These are phyloP conservation scores for Tricholoma terreum DNA, from an alignment of 768 basidiomycete species.

Conservation along the genomic window DNA sequence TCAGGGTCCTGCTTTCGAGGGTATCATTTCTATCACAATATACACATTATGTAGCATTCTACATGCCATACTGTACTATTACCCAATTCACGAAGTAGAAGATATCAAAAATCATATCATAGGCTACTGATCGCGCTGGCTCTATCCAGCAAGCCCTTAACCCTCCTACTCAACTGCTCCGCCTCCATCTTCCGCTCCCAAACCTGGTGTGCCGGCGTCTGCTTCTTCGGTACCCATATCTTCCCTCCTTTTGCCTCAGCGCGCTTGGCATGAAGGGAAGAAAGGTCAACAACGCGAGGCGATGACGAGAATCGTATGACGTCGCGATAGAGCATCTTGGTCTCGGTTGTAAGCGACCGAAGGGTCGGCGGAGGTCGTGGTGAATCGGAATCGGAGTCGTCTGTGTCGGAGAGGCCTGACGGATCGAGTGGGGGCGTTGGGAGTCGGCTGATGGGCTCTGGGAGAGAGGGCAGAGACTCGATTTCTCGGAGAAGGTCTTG, in stretches of 20 bases:
- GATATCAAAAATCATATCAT: slow-evolving; percentile 10
- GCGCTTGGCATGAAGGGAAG: slow-evolving; percentile 51
- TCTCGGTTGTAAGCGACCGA: slow-evolving; percentile 73
- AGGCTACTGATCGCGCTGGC: slow-evolving; percentile 42
- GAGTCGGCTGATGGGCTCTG: slow-evolving; percentile 41
- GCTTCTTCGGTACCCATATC: slow-evolving; percentile 79
- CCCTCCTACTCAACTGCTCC: slow-evolving; percentile 63
- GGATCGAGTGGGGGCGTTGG: slow-evolving; percentile 68
- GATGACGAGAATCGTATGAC: slow-evolving; percentile 83
- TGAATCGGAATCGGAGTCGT: slow-evolving; percentile 52
- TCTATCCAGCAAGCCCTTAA: slow-evolving; percentile 68
- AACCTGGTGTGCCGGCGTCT: slow-evolving; percentile 79
- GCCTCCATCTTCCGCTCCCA: slow-evolving; percentile 74
- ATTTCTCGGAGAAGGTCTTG: slow-evolving; percentile 87
- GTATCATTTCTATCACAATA: too few species aligned
- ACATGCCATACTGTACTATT: too few species aligned
- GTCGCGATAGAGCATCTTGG: slow-evolving; percentile 84
- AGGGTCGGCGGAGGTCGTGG: slow-evolving; percentile 47
- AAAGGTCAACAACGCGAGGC: slow-evolving; percentile 84
- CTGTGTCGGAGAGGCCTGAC: slow-evolving; percentile 65
- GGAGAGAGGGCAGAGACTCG: slow-evolving; percentile 66
- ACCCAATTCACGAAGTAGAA: background rate
- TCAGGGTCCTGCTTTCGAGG: too few species aligned
- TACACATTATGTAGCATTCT: too few species aligned
- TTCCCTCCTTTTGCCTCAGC: slow-evolving; percentile 47